Percentiles rank a stretch among this genome's conserved stretches.
Evolutionary conservation across 1,284 basidiomycete genomes (phyloP).

Genomic region (Sanghuangporus baumii): DNA sequence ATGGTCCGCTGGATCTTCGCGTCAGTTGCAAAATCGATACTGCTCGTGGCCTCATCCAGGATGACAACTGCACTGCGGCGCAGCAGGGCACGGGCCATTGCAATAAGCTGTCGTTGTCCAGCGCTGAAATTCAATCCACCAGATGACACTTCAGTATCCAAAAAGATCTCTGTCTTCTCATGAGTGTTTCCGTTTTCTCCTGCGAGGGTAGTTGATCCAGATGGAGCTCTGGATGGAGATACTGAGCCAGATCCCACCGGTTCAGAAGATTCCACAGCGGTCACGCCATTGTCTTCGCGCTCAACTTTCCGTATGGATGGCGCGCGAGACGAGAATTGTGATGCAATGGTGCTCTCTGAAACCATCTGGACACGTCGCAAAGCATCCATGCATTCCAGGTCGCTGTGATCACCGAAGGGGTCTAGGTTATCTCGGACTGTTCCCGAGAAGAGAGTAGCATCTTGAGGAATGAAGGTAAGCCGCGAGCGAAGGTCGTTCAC

Average conservation of each 20-base stretch:
- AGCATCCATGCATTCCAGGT: slow-evolving; percentile 70
- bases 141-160: slow-evolving; percentile 71
- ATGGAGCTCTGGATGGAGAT: slow-evolving; percentile 5
- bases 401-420: slow-evolving; percentile 79
- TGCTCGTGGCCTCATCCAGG: slow-evolving; percentile 79
- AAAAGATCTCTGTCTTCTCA: slow-evolving; percentile 50
- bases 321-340: slow-evolving; percentile 44
- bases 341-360: slow-evolving; percentile 37
- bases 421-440: slow-evolving; percentile 85
- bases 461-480: slow-evolving; percentile 44
- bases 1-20: slow-evolving; percentile 78
- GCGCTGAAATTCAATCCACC: slow-evolving; percentile 83
- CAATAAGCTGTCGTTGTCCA: slow-evolving; percentile 80
- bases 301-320: slow-evolving; percentile 36
- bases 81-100: slow-evolving; percentile 74
- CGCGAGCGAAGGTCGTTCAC: slow-evolving; percentile 77
- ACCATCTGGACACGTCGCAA: slow-evolving; percentile 63
- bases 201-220: slow-evolving; percentile 11
- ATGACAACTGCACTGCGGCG: slow-evolving; percentile 74
- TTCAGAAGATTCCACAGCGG: slow-evolving; percentile 23
- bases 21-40: slow-evolving; percentile 72
- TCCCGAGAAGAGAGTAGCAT: slow-evolving; percentile 81
- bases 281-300: slow-evolving; percentile 29
- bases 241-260: slow-evolving; percentile 28
- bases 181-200: slow-evolving; percentile 32